A percentile compares a stretch with the other conserved stretches of the same genome.
These are phyloP conservation scores for Phytophthora pinifolia DNA, from an alignment of 352 stramenopile genomes.

Conservation along the genomic window DNA sequence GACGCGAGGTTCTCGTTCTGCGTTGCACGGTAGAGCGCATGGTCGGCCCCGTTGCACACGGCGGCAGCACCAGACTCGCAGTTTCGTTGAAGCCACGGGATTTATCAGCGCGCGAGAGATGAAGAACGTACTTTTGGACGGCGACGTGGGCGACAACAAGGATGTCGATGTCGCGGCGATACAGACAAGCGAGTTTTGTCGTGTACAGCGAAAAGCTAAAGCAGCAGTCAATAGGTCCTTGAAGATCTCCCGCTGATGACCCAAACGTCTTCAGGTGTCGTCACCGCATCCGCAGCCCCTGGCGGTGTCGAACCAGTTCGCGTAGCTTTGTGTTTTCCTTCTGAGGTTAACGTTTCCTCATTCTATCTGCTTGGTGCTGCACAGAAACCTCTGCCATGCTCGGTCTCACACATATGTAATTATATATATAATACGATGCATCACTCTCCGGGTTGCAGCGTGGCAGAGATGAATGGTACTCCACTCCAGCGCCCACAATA, in stretches of 20 bases:
- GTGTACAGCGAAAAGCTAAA: neutral
- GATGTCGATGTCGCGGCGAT: neutral
- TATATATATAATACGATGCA: conserved; percentile 1
- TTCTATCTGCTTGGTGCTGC: neutral
- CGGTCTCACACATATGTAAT: too few species aligned
- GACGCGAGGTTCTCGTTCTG: too few species aligned
- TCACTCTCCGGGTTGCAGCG: neutral
- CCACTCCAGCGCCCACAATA: neutral
- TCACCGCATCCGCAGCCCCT: too few species aligned
- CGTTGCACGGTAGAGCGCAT: too few species aligned
- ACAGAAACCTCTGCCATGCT: neutral
- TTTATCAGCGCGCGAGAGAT: conserved; percentile 10
- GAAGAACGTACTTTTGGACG: conserved; percentile 16
- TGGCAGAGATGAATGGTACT: conserved; percentile 6
- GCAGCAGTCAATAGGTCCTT: conserved; percentile 4
- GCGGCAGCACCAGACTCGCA: neutral
- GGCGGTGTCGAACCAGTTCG: neutral
- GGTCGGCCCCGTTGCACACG: conserved; percentile 5
- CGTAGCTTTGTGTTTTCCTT: conserved; percentile 14
- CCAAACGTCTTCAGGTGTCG: conserved; percentile 7
- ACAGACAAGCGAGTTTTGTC: conserved; percentile 15
- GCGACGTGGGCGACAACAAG: neutral
- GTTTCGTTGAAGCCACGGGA: conserved; percentile 13
- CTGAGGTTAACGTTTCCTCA: neutral
- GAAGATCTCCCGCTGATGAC: neutral